Evolutionary conservation across 257 asterid species (phyloP).

Genomic region (Solanum chiquidenum): DNA sequence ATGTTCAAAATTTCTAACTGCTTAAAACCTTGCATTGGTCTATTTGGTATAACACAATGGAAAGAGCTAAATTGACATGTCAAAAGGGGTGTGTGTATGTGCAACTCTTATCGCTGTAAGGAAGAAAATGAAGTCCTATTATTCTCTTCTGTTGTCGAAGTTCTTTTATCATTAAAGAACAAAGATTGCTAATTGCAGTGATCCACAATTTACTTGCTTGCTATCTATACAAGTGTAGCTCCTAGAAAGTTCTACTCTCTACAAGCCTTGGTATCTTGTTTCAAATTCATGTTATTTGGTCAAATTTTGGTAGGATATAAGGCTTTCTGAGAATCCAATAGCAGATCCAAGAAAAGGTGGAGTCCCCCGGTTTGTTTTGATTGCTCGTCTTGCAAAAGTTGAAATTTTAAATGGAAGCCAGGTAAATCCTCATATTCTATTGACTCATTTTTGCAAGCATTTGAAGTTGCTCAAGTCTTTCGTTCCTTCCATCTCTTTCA

Average conservation of each 20-base stretch:
- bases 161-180: neutral
- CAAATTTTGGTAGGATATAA: slow-evolving; percentile 41
- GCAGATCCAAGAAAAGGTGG: slow-evolving; percentile 75
- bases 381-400: slow-evolving; percentile 72
- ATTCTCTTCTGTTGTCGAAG: neutral
- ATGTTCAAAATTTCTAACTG: neutral
- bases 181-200: neutral
- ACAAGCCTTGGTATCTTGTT: neutral
- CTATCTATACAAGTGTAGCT: neutral
- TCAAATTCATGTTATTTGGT: neutral
- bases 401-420: slow-evolving; percentile 75
- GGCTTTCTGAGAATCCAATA: slow-evolving; percentile 85
- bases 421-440: slow-evolving; percentile 28
- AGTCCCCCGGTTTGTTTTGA: slow-evolving; percentile 69
- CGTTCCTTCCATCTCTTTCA: slow-evolving; percentile 21
- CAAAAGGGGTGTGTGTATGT: neutral
- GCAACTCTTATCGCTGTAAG: neutral
- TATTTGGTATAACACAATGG: neutral
- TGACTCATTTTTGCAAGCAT: slow-evolving; percentile 1
- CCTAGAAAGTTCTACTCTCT: neutral
- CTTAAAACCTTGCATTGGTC: neutral
- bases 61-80: neutral
- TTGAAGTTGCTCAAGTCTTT: slow-evolving; percentile 5
- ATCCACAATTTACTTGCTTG: neutral
- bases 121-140: neutral